These are phyloP conservation scores for Beverwykella pulmonaria DNA, from an alignment of 495 filamentous ascomycete genomes.

Conservation along the genomic window DNA sequence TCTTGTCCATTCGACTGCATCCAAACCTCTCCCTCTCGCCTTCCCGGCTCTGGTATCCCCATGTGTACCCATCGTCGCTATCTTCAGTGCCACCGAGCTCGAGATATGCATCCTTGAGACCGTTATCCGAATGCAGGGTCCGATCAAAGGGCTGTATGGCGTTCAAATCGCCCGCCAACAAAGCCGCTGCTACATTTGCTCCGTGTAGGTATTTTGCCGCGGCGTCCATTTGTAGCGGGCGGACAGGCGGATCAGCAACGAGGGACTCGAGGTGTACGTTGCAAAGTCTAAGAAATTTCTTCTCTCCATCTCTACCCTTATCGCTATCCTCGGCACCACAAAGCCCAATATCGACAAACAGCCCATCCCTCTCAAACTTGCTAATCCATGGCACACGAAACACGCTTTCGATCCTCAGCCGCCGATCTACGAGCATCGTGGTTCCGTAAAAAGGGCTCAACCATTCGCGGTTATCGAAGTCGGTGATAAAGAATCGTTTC, in stretches of 20 bases:
- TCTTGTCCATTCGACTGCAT: slow-evolving; percentile 57
- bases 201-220: slow-evolving; percentile 49
- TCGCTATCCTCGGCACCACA: not conserved
- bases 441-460: slow-evolving; percentile 52
- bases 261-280: slow-evolving; percentile 61
- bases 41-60: slow-evolving; percentile 56
- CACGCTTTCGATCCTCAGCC: slow-evolving; percentile 45
- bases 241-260: slow-evolving; percentile 44
- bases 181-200: slow-evolving; percentile 37
- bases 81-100: slow-evolving; percentile 55
- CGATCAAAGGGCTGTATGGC: slow-evolving; percentile 58
- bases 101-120: slow-evolving; percentile 57
- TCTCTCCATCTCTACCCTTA: slow-evolving; percentile 3
- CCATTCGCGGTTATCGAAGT: slow-evolving; percentile 46
- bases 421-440: slow-evolving; percentile 53
- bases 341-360: slow-evolving; percentile 52
- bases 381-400: slow-evolving; percentile 54
- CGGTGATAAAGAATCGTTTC: slow-evolving; percentile 53
- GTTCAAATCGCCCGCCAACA: slow-evolving; percentile 58
- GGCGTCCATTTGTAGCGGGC: slow-evolving; percentile 50
- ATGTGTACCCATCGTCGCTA: slow-evolving; percentile 56
- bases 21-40: slow-evolving; percentile 47
- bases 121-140: slow-evolving; percentile 51
- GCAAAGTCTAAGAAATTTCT: slow-evolving; percentile 50
- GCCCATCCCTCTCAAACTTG: slow-evolving; percentile 53